These are phyloP conservation scores for Plasmodium coatneyi DNA, from an alignment of 169 alveolate species.

Conservation along the genomic window DNA sequence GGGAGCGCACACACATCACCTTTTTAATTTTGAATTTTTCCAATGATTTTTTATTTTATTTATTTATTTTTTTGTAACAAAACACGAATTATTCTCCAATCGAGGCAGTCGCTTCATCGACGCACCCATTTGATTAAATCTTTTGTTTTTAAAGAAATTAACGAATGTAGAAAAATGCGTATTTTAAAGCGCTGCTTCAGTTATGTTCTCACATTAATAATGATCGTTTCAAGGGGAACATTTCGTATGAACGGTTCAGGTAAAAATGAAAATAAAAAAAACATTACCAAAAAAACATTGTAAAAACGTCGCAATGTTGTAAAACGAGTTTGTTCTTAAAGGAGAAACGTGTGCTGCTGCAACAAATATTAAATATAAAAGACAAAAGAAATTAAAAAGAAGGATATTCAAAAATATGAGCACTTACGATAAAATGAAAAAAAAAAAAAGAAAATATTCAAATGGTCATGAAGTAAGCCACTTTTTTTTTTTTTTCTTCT, in stretches of 20 bases:
- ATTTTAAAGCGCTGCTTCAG: not conserved
- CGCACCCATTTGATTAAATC: not conserved
- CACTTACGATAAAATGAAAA: not conserved
- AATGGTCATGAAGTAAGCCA: not conserved
- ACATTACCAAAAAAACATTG: not conserved
- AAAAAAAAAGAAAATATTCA: not conserved
- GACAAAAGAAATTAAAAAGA: not conserved
- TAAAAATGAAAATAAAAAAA: conserved; percentile 5
- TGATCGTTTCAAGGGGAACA: not conserved
- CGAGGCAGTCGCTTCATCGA: not conserved
- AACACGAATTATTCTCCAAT: not conserved
- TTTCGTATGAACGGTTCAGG: not conserved
- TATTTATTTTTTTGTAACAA: not conserved
- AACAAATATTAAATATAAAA: not conserved
- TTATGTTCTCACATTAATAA: not conserved
- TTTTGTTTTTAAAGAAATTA: not conserved
- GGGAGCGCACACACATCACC: not conserved
- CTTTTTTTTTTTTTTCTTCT: not conserved
- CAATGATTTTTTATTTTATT: not conserved
- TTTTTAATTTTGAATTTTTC: not conserved
- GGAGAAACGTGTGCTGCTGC: not conserved
- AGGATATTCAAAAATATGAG: not conserved
- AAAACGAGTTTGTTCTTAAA: not conserved
- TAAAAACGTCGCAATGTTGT: not conserved
- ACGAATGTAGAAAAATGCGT: not conserved